Conservation (phyloP, 805 yeast genomes). For the Ogataea methylovora region DNA sequence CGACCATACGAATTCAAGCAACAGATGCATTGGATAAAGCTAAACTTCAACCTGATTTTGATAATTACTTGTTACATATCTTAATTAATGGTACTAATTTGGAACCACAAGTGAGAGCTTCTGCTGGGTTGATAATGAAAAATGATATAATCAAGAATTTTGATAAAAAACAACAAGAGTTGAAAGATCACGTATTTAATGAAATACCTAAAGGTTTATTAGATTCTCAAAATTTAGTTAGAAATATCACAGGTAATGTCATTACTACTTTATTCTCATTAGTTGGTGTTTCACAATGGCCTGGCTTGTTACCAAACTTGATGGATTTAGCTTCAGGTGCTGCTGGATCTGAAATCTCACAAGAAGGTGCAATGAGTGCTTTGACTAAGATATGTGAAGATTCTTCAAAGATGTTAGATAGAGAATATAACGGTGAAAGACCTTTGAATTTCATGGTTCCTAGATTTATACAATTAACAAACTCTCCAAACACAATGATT, state of each 20-base stretch:
- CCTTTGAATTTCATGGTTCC: conserved; percentile 68
- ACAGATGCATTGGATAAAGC: conserved; percentile 69
- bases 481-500: conserved; percentile 36
- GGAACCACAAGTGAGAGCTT: conserved; percentile 61
- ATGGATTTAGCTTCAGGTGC: conserved; percentile 48
- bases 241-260: conserved; percentile 87
- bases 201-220: conserved; percentile 40
- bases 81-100: conserved; percentile 46
- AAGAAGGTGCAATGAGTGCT: conserved; percentile 77
- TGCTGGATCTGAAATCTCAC: conserved; percentile 34
- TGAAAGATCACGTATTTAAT: conserved; percentile 26
- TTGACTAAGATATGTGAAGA: conserved; percentile 89
- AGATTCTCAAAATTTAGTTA: conserved; percentile 50
- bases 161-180: conserved; percentile 18
- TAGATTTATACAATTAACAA: conserved; percentile 47
- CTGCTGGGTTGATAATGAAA: conserved; percentile 83
- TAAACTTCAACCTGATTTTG: conserved; percentile 64
- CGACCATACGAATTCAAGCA: conserved; percentile 52
- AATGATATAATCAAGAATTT: conserved; percentile 50
- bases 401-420: conserved; percentile 56
- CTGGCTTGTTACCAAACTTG: conserved; percentile 60
- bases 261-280: conserved; percentile 72
- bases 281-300: conserved; percentile 66
- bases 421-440: conserved; percentile 53
- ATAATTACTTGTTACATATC: conserved; percentile 69